A percentile compares a stretch with the other conserved stretches of the same genome.
Conservation (phyloP, 495 filamentous ascomycete species). For the Poronia punctata region DNA sequence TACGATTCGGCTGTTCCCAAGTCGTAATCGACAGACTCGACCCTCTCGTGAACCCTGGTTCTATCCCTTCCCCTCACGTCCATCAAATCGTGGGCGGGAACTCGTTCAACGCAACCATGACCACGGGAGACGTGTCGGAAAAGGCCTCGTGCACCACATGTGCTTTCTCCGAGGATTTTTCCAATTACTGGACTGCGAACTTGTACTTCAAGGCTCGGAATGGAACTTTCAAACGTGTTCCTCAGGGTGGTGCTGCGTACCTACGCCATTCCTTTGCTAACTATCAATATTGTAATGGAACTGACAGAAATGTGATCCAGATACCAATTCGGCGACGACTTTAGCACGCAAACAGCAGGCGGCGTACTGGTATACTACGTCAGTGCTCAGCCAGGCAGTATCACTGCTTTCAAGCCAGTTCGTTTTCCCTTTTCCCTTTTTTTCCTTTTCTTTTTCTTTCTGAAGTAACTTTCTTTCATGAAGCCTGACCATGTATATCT, state of each 20-base stretch:
- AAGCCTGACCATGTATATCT: neutral
- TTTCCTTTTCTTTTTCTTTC: neutral
- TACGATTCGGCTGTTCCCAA: constrained; percentile 41
- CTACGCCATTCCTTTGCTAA: neutral
- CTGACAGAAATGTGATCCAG: constrained; percentile 7
- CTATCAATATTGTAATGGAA: neutral
- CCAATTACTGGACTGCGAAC: constrained; percentile 49
- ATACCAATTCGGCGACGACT: constrained; percentile 40
- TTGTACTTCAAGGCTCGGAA: constrained; percentile 47
- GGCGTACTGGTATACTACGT: constrained; percentile 50
- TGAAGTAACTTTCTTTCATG: neutral
- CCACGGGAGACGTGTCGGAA: constrained; percentile 32
- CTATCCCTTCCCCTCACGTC: constrained; percentile 31
- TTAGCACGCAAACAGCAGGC: constrained; percentile 40
- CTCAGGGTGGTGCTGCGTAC: constrained; percentile 36
- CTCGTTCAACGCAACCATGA: constrained; percentile 40
- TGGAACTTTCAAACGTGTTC: constrained; percentile 44
- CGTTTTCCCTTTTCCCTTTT: constrained; percentile 11
- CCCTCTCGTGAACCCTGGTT: constrained; percentile 35
- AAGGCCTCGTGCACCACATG: constrained; percentile 36
- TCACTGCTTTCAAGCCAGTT: constrained; percentile 48
- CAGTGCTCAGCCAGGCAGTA: constrained; percentile 41
- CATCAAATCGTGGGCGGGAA: constrained; percentile 44
- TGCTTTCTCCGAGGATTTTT: constrained; percentile 37
- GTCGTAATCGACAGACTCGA: constrained; percentile 39